Base-by-base conservation (phyloP, 192 early-diverging fungal genomes). In the Coemansia sp. region DNA sequence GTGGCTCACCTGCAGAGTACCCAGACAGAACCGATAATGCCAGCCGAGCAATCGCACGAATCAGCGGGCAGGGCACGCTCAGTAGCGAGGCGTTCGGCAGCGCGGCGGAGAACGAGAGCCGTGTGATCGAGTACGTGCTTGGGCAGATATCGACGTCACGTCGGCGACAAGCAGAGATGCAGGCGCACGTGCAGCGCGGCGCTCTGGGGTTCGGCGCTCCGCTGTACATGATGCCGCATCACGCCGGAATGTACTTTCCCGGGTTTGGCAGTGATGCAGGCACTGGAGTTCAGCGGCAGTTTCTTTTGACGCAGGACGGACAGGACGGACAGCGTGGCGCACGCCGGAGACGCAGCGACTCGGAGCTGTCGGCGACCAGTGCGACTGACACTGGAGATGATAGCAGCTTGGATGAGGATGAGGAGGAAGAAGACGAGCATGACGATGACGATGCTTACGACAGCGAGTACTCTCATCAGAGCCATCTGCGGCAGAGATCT, bases 61-160 rank as follows among this genome's bases (percentile, higher is more conserved):
- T 18, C 51, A 48, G 41, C 44, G 40, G 38, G 19, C 21, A 2
- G 34, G 34, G 0, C 49, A 13, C n/a, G 4, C 24, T 56, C 9
- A 57, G 54, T 19, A 41, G 41, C 18, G 66, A 60, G 54, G 63
- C 57, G 13, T 72, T 56, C 38, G 64, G 73, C 22, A 46, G 57
- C 19, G 63, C 52, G 4, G 62, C 62, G 18, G 39, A 67, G 33
- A 62, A 62, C 17, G 74, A 78, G 40, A 62, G 52, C 1, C 56
- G 69, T 0, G 65, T 67, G 22, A 71, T 78, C 10, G 67, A 78
- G 50, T 62, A 71, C 44, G 68, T 78, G 41, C 58, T 78, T 37
- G 55, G 64, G 24, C 74, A 71, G 40, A 78, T 78, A 23, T 78
- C 74, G 34, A 71, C 64, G 8, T 53, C 64, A 0, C 64, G 74